Conservation (phyloP, 1,284 basidiomycete genomes). For the Apiotrichum porosum region DNA sequence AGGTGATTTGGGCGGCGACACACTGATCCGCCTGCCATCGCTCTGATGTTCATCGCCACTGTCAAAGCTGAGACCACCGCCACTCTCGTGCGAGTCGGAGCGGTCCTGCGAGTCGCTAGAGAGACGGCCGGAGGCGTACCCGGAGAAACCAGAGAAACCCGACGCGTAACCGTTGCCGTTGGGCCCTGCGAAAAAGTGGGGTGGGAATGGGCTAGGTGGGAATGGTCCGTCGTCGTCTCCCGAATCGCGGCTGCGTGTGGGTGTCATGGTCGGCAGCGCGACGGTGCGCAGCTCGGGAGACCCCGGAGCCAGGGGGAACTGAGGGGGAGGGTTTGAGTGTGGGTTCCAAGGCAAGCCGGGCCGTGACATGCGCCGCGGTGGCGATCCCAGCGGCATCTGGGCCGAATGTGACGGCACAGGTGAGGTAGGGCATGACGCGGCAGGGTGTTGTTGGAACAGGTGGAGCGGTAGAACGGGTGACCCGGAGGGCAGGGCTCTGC, state of each 20-base stretch:
- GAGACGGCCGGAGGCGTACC: too few relatives aligned
- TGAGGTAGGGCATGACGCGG: conserved; percentile 17
- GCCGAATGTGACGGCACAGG: not conserved
- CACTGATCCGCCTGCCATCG: too few relatives aligned
- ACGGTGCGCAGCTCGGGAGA: conserved; percentile 35
- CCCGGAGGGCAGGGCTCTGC: not conserved
- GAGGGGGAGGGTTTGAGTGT: conserved; percentile 8
- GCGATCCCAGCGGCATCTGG: not conserved
- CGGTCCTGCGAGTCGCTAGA: too few relatives aligned
- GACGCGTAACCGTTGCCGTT: too few relatives aligned
- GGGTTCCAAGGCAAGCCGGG: conserved; percentile 20
- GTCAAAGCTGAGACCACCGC: too few relatives aligned
- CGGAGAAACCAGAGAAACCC: too few relatives aligned
- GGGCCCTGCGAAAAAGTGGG: too few relatives aligned
- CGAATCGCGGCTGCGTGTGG: conserved; percentile 8
- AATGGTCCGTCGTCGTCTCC: not conserved
- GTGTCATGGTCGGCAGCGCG: conserved; percentile 31
- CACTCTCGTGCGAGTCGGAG: too few relatives aligned
- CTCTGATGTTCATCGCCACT: too few relatives aligned
- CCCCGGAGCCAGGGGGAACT: conserved; percentile 15
- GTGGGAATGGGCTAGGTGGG: too few relatives aligned
- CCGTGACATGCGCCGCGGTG: not conserved
- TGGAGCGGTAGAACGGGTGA: conserved; percentile 5
- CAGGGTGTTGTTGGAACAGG: conserved; percentile 6
- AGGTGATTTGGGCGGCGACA: too few relatives aligned